A percentile compares a stretch with the other conserved stretches of the same genome.
phyloP scores from a whole-genome alignment of 768 basidiomycete species.

The Tulasnella calospora region DNA sequence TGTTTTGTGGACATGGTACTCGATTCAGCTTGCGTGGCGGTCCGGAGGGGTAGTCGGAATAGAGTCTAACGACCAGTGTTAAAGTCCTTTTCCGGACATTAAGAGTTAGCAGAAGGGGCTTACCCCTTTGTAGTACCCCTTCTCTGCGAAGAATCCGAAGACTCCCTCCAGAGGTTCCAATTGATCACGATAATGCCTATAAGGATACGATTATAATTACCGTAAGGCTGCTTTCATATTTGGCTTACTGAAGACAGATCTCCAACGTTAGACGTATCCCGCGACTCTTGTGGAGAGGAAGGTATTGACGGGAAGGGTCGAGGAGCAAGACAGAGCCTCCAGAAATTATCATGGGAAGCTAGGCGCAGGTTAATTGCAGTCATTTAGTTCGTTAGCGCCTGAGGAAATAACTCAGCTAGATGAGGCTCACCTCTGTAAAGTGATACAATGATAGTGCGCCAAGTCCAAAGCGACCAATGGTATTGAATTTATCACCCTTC shows the following conservation, averaged over 20 bases:
- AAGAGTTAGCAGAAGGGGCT: conserved; percentile 28
- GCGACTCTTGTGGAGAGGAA: conserved; percentile 35
- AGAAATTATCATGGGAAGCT: conserved; percentile 39
- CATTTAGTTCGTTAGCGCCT: too few relatives aligned
- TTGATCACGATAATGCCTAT: conserved; percentile 45
- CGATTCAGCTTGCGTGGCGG: conserved; percentile 31
- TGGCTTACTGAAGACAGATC: conserved; percentile 6
- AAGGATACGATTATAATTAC: too few relatives aligned
- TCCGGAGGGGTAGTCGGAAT: conserved; percentile 47
- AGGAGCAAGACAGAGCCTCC: conserved; percentile 39
- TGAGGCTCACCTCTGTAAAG: conserved; percentile 42
- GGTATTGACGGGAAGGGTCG: conserved; percentile 44
- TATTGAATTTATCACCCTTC: conserved; percentile 39
- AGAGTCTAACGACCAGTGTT: conserved; percentile 40
- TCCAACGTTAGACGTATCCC: conserved; percentile 38
- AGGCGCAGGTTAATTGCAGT: conserved; percentile 41
- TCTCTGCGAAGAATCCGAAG: conserved; percentile 39
- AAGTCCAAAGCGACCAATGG: conserved; percentile 39
- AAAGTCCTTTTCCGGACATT: background rate
- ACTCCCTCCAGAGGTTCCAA: conserved; percentile 41
- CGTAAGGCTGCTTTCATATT: too few relatives aligned
- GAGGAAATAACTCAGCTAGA: too few relatives aligned
- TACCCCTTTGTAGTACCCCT: conserved; percentile 42
- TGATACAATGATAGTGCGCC: too few relatives aligned
- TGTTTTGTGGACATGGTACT: conserved; percentile 23